Evolutionary conservation across 352 stramenopile genomes (phyloP).

Genomic region (Pythium phragmiticola): DNA sequence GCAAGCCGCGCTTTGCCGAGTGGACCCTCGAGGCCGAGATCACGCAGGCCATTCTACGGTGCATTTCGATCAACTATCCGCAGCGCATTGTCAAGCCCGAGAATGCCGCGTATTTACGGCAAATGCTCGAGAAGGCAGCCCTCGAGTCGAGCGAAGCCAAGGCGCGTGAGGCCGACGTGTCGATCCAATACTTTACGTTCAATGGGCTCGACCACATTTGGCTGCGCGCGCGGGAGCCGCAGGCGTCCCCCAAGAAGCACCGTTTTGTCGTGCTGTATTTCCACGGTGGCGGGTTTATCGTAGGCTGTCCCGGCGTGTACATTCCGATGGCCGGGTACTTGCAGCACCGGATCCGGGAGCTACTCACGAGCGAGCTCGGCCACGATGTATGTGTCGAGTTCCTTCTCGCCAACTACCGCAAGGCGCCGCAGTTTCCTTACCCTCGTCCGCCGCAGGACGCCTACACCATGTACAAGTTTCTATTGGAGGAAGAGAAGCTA

Average conservation of each 20-base stretch:
- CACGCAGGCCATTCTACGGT: constrained; percentile 1
- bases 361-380: not conserved
- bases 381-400: constrained; percentile 1
- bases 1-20: constrained; percentile 14
- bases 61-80: constrained; percentile 5
- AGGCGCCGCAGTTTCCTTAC: constrained; percentile 17
- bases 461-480: constrained; percentile 20
- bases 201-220: constrained; percentile 28
- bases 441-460: constrained; percentile 12
- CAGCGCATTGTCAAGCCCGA: not conserved
- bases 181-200: constrained; percentile 3
- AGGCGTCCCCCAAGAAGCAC: not conserved
- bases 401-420: constrained; percentile 30
- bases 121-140: constrained; percentile 5
- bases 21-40: constrained; percentile 28
- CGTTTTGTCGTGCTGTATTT: constrained; percentile 19
- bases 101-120: constrained; percentile 9
- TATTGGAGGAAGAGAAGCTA: constrained; percentile 4
- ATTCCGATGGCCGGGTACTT: constrained; percentile 27
- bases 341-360: constrained; percentile 5
- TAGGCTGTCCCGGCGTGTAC: constrained; percentile 14
- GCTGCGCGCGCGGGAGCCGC: not conserved
- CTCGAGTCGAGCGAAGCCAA: not conserved
- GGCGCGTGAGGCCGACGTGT: not conserved
- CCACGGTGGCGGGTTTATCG: constrained; percentile 19